phyloP scores from a whole-genome alignment of 2,329 filamentous ascomycete genomes.

The Samsoniella hepiali region DNA sequence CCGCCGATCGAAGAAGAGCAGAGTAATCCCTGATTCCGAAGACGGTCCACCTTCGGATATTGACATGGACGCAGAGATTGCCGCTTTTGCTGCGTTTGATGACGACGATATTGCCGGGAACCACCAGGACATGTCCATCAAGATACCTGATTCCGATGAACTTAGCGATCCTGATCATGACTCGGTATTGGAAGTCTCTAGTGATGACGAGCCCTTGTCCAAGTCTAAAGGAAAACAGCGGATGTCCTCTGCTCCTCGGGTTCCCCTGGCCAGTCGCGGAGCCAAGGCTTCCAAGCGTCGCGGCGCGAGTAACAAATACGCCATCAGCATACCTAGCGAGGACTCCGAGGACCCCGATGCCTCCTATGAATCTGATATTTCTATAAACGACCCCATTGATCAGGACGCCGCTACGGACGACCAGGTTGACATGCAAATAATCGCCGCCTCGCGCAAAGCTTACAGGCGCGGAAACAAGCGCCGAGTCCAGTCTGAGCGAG shows the following conservation, averaged over 20 bases:
- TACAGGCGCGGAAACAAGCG: slow-evolving; percentile 29
- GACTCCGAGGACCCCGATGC: slow-evolving; percentile 11
- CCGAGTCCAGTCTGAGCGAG: slow-evolving; percentile 48
- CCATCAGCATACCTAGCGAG: not conserved
- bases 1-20: slow-evolving; percentile 31
- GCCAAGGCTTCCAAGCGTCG: not conserved
- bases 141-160: slow-evolving; percentile 20
- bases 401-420: slow-evolving; percentile 20
- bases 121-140: slow-evolving; percentile 21
- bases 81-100: slow-evolving; percentile 25
- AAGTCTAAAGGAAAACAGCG: slow-evolving; percentile 23
- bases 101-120: slow-evolving; percentile 15
- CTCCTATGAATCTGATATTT: not conserved
- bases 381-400: slow-evolving; percentile 24
- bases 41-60: slow-evolving; percentile 25
- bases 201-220: slow-evolving; percentile 31
- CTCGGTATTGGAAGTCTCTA: slow-evolving; percentile 22
- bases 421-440: slow-evolving; percentile 19
- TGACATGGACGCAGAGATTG: slow-evolving; percentile 33
- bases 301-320: not conserved
- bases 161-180: slow-evolving; percentile 22
- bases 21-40: slow-evolving; percentile 31
- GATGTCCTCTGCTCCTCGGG: not conserved
- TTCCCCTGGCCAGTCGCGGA: not conserved
- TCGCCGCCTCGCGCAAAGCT: slow-evolving; percentile 33